phyloP scores from a whole-genome alignment of 2,329 filamentous ascomycete genomes.

The Fusarium sp. region DNA sequence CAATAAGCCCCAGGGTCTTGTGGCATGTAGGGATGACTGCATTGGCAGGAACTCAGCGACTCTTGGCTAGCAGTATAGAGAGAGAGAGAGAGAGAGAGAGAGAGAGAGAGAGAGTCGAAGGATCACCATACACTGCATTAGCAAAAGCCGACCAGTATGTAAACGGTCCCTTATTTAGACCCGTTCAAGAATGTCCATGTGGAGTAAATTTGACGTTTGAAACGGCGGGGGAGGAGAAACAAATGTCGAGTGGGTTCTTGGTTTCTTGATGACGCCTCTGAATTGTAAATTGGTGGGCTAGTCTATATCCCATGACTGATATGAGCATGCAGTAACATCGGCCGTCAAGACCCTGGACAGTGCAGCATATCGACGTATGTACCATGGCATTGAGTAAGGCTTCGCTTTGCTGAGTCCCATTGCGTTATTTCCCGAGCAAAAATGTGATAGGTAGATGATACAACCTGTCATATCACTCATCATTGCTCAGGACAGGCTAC shows the following conservation, averaged over 20 bases:
- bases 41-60: constrained; percentile 7
- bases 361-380: background rate
- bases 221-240: constrained; percentile 36
- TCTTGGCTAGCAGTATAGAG: background rate
- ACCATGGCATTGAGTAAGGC: background rate
- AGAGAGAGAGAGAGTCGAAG: constrained; percentile 6
- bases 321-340: constrained; percentile 28
- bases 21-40: constrained; percentile 2
- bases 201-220: constrained; percentile 36
- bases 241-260: constrained; percentile 1
- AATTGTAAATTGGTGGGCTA: constrained; percentile 14
- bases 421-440: constrained; percentile 10
- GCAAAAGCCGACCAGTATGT: constrained; percentile 18
- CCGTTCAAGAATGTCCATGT: constrained; percentile 25
- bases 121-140: constrained; percentile 25
- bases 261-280: constrained; percentile 12
- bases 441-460: constrained; percentile 7
- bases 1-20: constrained; percentile 22
- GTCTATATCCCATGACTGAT: constrained; percentile 17
- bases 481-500: background rate
- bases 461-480: background rate
- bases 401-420: constrained; percentile 10
- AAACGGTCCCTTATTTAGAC: constrained; percentile 13
- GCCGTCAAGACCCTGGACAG: constrained; percentile 10
- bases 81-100: background rate